A percentile compares a stretch with the other conserved stretches of the same genome.
Evolutionary conservation across 148 eudicot genomes (phyloP).

Genomic region (Dianthus caryophyllus): DNA sequence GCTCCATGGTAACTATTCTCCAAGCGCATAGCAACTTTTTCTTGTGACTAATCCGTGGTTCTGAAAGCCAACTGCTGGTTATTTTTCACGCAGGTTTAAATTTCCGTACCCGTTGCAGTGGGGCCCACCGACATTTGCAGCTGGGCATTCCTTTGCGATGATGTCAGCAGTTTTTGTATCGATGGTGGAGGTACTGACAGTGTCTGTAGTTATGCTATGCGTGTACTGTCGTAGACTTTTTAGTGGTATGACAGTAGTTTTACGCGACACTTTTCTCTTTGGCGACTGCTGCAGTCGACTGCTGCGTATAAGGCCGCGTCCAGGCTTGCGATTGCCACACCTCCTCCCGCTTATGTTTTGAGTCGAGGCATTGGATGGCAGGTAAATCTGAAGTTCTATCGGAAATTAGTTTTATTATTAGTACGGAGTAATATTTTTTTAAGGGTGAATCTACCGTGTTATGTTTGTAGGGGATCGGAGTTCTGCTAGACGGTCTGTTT

Average conservation of each 20-base stretch:
- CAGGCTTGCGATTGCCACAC: slow-evolving; percentile 97
- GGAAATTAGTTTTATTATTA: background rate
- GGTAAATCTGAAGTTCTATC: slow-evolving; percentile 36
- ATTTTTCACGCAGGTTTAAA: slow-evolving; percentile 57
- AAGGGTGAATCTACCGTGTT: background rate
- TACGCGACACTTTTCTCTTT: background rate
- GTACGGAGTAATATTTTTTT: too few relatives aligned
- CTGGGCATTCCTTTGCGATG: slow-evolving; percentile 92
- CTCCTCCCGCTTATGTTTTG: slow-evolving; percentile 97
- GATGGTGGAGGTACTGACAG: slow-evolving; percentile 79
- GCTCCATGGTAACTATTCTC: slow-evolving; percentile 73
- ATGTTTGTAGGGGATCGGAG: slow-evolving; percentile 72
- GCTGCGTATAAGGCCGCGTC: slow-evolving; percentile 98
- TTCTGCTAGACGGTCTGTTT: slow-evolving; percentile 84
- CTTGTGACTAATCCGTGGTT: background rate
- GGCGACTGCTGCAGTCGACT: slow-evolving; percentile 61
- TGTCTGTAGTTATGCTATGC: background rate
- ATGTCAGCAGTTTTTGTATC: slow-evolving; percentile 98
- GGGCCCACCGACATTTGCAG: slow-evolving; percentile 97
- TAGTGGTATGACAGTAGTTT: background rate
- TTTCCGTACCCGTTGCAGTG: slow-evolving; percentile 97
- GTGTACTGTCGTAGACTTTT: background rate
- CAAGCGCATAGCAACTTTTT: background rate
- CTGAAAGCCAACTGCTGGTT: slow-evolving; percentile 8
- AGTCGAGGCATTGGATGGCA: slow-evolving; percentile 99